Percentiles rank a stretch among this genome's conserved stretches.
These are phyloP conservation scores for Metschnikowia amazonensis DNA, from an alignment of 805 yeast genomes.

Conservation along the genomic window DNA sequence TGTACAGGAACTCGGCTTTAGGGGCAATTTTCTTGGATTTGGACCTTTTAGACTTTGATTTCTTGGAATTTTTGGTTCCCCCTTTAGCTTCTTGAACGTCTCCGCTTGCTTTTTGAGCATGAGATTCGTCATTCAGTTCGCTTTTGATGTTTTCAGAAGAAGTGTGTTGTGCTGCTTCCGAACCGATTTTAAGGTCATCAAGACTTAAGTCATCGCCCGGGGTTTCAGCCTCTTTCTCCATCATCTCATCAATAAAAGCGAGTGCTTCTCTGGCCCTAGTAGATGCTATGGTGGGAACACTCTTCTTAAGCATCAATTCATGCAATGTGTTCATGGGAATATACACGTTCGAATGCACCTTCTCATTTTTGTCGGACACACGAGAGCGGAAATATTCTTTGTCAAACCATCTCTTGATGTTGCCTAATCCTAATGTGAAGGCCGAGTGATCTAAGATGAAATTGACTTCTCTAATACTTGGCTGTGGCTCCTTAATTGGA, in stretches of 20 bases:
- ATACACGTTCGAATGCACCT: conserved; percentile 34
- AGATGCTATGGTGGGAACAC: conserved; percentile 52
- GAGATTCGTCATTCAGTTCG: neutral
- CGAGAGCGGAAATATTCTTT: conserved; percentile 30
- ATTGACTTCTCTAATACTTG: conserved; percentile 20
- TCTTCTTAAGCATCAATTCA: conserved; percentile 24
- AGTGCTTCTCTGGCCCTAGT: conserved; percentile 65
- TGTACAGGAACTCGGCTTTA: conserved; percentile 13
- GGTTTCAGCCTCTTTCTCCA: conserved; percentile 21
- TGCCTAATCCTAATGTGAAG: conserved; percentile 64
- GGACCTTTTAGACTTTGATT: neutral
- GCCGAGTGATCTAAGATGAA: conserved; percentile 67
- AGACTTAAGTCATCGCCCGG: neutral
- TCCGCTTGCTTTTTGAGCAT: neutral
- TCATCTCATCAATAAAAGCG: conserved; percentile 50
- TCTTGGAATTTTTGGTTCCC: neutral
- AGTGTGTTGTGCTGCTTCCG: neutral
- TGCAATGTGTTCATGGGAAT: conserved; percentile 47
- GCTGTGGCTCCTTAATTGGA: neutral
- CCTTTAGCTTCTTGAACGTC: neutral
- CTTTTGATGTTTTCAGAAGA: neutral
- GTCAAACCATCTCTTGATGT: conserved; percentile 59
- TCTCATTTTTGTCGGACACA: conserved; percentile 17
- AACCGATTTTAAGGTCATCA: conserved; percentile 6
- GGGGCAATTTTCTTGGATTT: neutral